Base-by-base conservation (phyloP, 169 alveolate species). In the Besnoitia besnoiti region DNA sequence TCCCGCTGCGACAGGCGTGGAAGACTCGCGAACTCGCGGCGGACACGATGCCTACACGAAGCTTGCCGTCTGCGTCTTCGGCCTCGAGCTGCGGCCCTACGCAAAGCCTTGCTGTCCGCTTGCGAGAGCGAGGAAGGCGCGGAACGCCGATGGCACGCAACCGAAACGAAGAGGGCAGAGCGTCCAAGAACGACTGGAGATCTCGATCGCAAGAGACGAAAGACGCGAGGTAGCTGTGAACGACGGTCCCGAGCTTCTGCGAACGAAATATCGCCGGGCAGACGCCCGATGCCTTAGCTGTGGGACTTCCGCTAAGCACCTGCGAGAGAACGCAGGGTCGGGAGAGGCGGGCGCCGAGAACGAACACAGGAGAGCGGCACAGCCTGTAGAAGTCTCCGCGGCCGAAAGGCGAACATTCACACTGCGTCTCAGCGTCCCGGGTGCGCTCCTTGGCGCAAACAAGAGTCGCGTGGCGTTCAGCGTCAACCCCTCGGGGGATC, bases 401-500 rank as follows among this genome's bases (percentile, higher is more conserved):
- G 8, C 37, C 33, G 24, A 55, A 39, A 27, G 30, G 24, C 50
- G 51, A 77, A 37, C 61, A 42, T 35, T 35, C 40, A 42, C 14
- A 55, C 21, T 21, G 59, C 33, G 87, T 42, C 49, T 19, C 49
- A 39, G 87, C 35, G 55, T 0, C 21, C 35, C 59, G 21, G 87
- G 61, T 14, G 55, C 49, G 21, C 2, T 27, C 42, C 49, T 42
- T 10, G 30, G 61, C 33, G 87, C 87, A 16, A 77, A 27, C 40
- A 77, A 42, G 12, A 77, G 90, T 24, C 84, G 93, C 42, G 85
- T 90, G 24, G 89, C 62, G 35, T 73, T 59, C 37, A 77, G 93
- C 27, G 50, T 90, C 50, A 90, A 90, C 33, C 93, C 93, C 30
- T 79, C 93, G 0, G 93, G 93, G 0, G 93, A 90, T 4, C 47